Evolutionary conservation across 2,329 filamentous ascomycete species (phyloP).

Genomic region (Xylaria hypoxylon): DNA sequence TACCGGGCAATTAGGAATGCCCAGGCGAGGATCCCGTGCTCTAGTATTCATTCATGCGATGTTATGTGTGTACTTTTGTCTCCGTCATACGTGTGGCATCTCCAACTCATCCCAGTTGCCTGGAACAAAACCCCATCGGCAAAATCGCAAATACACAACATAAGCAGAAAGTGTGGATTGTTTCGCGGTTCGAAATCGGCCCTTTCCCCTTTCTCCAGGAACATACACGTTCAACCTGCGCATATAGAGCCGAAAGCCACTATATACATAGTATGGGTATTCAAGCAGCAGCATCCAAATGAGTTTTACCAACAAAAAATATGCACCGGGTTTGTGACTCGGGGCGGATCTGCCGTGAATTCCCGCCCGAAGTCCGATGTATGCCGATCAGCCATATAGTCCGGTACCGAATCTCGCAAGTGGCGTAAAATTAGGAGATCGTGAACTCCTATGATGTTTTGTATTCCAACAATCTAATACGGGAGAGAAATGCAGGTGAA

Average conservation of each 20-base stretch:
- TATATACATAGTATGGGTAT: neutral
- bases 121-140: neutral
- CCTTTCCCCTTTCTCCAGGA: neutral
- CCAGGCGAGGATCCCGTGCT: neutral
- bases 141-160: neutral
- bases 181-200: slow-evolving; percentile 4
- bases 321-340: neutral
- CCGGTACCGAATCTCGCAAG: neutral
- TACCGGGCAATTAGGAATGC: slow-evolving; percentile 11
- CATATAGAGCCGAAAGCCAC: neutral
- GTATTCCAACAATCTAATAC: neutral
- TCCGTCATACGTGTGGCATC: slow-evolving; percentile 16
- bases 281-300: neutral
- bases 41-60: slow-evolving; percentile 2
- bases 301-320: neutral
- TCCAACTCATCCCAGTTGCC: slow-evolving; percentile 11
- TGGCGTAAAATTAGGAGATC: neutral
- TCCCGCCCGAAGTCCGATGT: neutral
- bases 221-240: neutral
- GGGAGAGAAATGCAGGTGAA: no score
- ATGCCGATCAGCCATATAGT: neutral
- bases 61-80: slow-evolving; percentile 11
- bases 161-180: neutral
- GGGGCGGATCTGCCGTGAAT: slow-evolving; percentile 10
- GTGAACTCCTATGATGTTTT: neutral